These are phyloP conservation scores for Talaromyces atroroseus DNA, from an alignment of 2,329 filamentous ascomycete species.

Conservation along the genomic window DNA sequence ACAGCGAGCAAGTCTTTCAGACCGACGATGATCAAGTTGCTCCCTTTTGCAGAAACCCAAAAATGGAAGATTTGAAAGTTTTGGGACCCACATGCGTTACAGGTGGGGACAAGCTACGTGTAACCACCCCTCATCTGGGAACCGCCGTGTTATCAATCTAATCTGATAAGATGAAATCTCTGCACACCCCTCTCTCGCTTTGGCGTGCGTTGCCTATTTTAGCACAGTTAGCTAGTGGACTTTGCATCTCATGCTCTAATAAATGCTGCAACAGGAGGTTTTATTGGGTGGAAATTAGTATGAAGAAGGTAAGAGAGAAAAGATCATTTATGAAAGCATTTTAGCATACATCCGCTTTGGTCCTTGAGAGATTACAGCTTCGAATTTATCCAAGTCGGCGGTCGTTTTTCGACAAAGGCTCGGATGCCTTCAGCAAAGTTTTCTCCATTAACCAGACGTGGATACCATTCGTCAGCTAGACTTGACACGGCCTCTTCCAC, in stretches of 20 bases:
- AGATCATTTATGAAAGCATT: too few relatives aligned
- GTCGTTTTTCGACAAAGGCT: slow-evolving; percentile 67
- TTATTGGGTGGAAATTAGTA: too few relatives aligned
- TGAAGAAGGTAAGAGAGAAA: too few relatives aligned
- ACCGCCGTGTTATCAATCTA: neutral
- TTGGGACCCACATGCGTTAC: too few relatives aligned
- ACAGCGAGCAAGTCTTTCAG: too few relatives aligned
- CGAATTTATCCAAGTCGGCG: slow-evolving; percentile 50
- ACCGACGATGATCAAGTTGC: too few relatives aligned
- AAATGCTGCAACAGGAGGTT: too few relatives aligned
- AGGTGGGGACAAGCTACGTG: too few relatives aligned
- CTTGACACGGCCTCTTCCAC: slow-evolving; percentile 55
- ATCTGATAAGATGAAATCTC: neutral
- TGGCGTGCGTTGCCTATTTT: neutral
- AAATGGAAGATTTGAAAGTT: too few relatives aligned
- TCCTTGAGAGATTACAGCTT: neutral
- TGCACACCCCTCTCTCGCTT: neutral
- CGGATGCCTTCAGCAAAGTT: slow-evolving; percentile 67
- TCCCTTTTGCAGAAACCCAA: too few relatives aligned
- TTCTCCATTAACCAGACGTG: slow-evolving; percentile 53
- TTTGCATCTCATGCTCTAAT: too few relatives aligned
- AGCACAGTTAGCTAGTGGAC: neutral
- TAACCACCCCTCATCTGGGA: neutral
- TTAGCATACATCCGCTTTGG: too few relatives aligned
- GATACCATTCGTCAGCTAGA: slow-evolving; percentile 52